phyloP scores from a whole-genome alignment of 352 stramenopile species.

The Elongisporangium prolatum region DNA sequence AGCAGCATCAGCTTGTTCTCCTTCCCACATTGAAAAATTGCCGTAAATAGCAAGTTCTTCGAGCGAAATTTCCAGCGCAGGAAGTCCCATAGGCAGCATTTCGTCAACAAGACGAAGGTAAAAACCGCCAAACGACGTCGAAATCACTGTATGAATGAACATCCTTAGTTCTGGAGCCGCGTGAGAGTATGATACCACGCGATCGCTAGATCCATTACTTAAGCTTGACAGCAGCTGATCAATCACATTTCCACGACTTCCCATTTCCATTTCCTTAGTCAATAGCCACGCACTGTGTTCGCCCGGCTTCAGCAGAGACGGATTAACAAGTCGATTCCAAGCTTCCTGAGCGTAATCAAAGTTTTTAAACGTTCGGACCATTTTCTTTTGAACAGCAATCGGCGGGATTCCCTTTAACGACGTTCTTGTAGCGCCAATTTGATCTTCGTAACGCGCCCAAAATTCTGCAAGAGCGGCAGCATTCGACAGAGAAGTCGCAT shows the following conservation, averaged over 20 bases:
- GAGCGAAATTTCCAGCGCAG: slow-evolving; percentile 74
- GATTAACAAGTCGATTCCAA: slow-evolving; percentile 79
- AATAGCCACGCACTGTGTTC: slow-evolving; percentile 73
- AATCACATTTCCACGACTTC: slow-evolving; percentile 59
- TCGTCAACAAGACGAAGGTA: slow-evolving; percentile 85
- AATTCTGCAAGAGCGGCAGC: slow-evolving; percentile 54
- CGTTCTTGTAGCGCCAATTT: slow-evolving; percentile 49
- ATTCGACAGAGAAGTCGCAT: slow-evolving; percentile 40
- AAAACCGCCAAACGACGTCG: slow-evolving; percentile 82
- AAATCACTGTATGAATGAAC: slow-evolving; percentile 75
- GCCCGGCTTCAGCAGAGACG: slow-evolving; percentile 54
- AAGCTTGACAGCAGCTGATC: slow-evolving; percentile 75
- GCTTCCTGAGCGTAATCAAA: slow-evolving; percentile 86
- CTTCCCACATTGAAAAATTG: slow-evolving; percentile 73
- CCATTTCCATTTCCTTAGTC: slow-evolving; percentile 81
- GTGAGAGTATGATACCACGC: background rate
- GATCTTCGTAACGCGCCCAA: slow-evolving; percentile 67
- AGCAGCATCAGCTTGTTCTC: slow-evolving; percentile 14
- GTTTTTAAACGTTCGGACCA: slow-evolving; percentile 82
- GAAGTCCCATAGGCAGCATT: slow-evolving; percentile 61
- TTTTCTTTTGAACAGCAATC: slow-evolving; percentile 77
- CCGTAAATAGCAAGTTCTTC: slow-evolving; percentile 76
- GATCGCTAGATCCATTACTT: slow-evolving; percentile 26
- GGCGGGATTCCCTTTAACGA: slow-evolving; percentile 56
- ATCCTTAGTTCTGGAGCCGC: slow-evolving; percentile 29